These are phyloP conservation scores for Chaetomium olivaceum DNA, from an alignment of 2,329 filamentous ascomycete species.

Conservation along the genomic window DNA sequence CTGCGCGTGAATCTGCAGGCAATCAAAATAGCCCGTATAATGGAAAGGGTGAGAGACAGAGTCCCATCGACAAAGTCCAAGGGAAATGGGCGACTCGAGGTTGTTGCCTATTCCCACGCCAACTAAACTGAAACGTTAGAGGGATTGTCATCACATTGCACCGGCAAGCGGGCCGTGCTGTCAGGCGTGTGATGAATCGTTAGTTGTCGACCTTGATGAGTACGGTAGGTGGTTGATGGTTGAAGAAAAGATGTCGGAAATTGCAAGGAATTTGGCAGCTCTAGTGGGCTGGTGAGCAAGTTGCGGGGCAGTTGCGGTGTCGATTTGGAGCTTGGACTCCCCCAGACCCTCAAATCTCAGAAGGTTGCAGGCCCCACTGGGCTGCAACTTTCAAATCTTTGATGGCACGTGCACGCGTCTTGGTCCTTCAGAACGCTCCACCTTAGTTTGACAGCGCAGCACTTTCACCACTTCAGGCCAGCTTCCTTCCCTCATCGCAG, in stretches of 20 bases:
- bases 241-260: constrained; percentile 1
- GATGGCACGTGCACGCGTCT: not conserved
- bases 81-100: not conserved
- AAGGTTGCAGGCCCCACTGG: no score
- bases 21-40: not conserved
- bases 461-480: not conserved
- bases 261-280: constrained; percentile 5
- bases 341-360: not conserved
- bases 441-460: not conserved
- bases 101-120: not conserved
- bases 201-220: not conserved
- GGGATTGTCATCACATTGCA: not conserved
- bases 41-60: not conserved
- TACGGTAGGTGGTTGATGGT: not conserved
- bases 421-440: not conserved
- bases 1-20: not conserved
- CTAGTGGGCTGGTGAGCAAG: not conserved
- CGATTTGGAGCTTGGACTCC: not conserved
- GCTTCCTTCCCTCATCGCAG: not conserved
- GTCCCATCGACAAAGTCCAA: not conserved
- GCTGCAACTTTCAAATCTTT: not conserved
- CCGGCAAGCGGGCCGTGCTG: constrained; percentile 1
- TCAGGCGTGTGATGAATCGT: not conserved
- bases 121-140: not conserved
- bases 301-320: not conserved